Base-by-base conservation (phyloP, 192 early-diverging fungal species). In the Coemansia sp. region DNA sequence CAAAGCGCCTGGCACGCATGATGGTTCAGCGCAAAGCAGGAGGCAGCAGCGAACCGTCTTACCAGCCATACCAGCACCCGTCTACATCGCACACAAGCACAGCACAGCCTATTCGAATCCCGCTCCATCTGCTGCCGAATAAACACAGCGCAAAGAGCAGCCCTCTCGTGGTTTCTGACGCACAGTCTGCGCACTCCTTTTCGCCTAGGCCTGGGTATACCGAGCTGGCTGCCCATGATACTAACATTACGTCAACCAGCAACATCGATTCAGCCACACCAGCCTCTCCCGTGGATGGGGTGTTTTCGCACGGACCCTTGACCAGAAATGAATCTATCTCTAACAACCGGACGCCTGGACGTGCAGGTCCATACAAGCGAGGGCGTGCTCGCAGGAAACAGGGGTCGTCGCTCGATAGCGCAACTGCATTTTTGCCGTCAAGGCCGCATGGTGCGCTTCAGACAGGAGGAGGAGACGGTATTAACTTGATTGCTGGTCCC, bases 1-100 rank as follows among this genome's bases (percentile, higher is more conserved):
- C 76, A 13, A 69, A 67, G 48, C 63, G 71, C n/a, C 64, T 78
- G 41, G 76, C 71, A 9, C 71, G 71, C 21, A 73, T 78, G 52
- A 68, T 78, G 32, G 76, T 65, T 12, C 65, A 68, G 42, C 65
- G 69, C 63, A 62, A 61, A 54, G 68, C 66, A 22, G 67, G 63
- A 8, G 56, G 47, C 55, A 71, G 65, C 43, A 61, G 61, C 26
- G 61, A 56, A 16, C 19, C 45, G 32, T 26, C 19, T 18, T 54
- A 11, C 12, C 51, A 54, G 51, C 51, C 51, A 22, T 54, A 54
- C 51, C 51, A 54, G 26, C 11, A 18, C 21, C 21, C 6, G 1
- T 54, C 51, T 26, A 26, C 51, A 12, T 54, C 51, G 51, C 51
- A 54, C 4, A 36, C 15, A 8, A 36, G 58, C 58, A 45, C 65